phyloP scores from a whole-genome alignment of 2,329 filamentous ascomycete species.

The Celoporthe dispersa region DNA sequence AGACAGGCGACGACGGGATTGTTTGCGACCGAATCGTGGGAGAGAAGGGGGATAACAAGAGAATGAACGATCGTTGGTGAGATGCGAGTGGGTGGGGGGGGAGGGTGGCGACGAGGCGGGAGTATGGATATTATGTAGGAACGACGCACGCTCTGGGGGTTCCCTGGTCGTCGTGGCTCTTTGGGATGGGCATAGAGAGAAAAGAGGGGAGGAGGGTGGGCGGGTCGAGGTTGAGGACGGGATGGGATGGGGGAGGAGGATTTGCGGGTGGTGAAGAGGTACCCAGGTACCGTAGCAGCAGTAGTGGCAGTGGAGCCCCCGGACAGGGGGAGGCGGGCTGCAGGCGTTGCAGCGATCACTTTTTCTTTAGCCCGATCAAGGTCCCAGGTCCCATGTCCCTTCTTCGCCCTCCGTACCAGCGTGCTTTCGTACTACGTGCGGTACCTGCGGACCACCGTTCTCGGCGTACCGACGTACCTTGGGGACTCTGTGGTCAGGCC shows the following conservation, averaged over 20 bases:
- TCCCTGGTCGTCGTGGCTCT: constrained; percentile 22
- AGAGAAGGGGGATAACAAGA: background rate
- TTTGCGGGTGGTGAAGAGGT: constrained; percentile 22
- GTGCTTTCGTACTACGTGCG: too few relatives aligned
- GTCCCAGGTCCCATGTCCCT: background rate
- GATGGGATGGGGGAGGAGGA: constrained; percentile 17
- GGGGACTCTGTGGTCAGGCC: background rate
- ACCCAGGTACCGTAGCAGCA: constrained; percentile 3
- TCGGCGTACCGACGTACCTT: background rate
- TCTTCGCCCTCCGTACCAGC: background rate
- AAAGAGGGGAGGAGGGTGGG: constrained; percentile 12
- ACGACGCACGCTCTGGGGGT: constrained; percentile 25
- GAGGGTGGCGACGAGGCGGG: constrained; percentile 26
- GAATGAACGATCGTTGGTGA: constrained; percentile 9
- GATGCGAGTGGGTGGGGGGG: constrained; percentile 4
- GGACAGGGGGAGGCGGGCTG: background rate
- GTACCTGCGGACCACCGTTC: too few relatives aligned
- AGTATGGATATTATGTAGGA: constrained; percentile 29
- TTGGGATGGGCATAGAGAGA: background rate
- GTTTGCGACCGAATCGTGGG: constrained; percentile 1
- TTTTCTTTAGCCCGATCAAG: constrained; percentile 12
- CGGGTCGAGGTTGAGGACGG: constrained; percentile 16
- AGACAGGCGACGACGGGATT: background rate
- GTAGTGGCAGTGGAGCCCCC: constrained; percentile 15
- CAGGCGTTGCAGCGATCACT: constrained; percentile 25